Evolutionary conservation across 306 rosid species (phyloP).

Genomic region (Dryas alaskensis): DNA sequence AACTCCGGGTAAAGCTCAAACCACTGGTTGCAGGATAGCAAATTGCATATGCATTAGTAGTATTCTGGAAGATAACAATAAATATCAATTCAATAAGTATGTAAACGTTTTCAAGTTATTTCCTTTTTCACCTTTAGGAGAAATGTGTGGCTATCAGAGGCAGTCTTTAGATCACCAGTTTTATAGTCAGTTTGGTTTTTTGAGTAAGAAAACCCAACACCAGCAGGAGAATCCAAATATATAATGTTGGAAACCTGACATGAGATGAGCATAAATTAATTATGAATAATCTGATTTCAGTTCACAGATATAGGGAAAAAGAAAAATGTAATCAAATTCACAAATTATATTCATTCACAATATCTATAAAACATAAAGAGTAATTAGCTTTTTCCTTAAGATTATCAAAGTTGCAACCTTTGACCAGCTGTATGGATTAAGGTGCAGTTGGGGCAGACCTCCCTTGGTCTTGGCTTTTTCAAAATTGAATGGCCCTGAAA

Average conservation of each 20-base stretch:
- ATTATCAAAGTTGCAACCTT: constrained; percentile 47
- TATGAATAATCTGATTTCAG: background rate
- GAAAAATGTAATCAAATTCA: constrained; percentile 11
- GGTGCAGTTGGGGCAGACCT: constrained; percentile 61
- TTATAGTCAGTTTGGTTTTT: constrained; percentile 51
- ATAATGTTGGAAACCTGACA: constrained; percentile 78
- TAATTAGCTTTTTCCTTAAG: background rate
- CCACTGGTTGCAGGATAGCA: constrained; percentile 54
- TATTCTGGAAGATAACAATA: constrained; percentile 16
- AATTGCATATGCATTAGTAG: constrained; percentile 25
- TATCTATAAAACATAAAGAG: constrained; percentile 5
- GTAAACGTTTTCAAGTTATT: constrained; percentile 4
- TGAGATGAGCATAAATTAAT: constrained; percentile 15
- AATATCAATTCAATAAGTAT: constrained; percentile 9
- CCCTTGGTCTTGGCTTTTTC: constrained; percentile 54
- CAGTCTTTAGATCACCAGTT: constrained; percentile 86
- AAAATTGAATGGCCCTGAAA: constrained; percentile 88
- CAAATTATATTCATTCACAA: constrained; percentile 2
- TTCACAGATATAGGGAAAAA: background rate
- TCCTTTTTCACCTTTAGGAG: constrained; percentile 68
- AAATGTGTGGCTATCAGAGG: constrained; percentile 69
- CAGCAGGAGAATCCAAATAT: constrained; percentile 97
- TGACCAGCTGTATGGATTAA: constrained; percentile 92
- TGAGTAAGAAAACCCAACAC: constrained; percentile 89
- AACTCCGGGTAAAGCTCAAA: constrained; percentile 73